These are phyloP conservation scores for Wickerhamiella siamensis DNA, from an alignment of 805 yeast genomes.

Conservation along the genomic window DNA sequence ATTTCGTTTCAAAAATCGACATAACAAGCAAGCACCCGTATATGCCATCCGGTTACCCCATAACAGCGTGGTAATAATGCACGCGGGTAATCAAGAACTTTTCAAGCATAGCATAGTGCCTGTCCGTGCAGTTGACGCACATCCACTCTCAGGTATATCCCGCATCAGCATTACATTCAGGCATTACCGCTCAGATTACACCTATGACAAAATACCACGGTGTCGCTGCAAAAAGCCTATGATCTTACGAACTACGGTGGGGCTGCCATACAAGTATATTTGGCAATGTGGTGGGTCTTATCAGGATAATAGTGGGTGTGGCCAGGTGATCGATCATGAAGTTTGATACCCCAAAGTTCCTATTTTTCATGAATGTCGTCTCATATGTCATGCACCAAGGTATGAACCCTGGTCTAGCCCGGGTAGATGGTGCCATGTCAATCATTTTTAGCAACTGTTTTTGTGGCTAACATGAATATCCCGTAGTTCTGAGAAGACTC, in stretches of 20 bases:
- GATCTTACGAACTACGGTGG: constrained; percentile 43
- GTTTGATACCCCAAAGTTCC: no score
- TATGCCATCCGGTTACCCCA: constrained; percentile 52
- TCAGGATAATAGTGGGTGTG: constrained; percentile 16
- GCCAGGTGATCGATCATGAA: constrained; percentile 5
- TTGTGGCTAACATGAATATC: no score
- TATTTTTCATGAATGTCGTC: background rate
- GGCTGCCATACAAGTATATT: constrained; percentile 35
- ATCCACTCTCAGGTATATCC: constrained; percentile 34
- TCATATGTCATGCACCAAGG: no score
- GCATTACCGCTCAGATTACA: constrained; percentile 32
- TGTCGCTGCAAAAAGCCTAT: constrained; percentile 34
- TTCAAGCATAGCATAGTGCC: constrained; percentile 53
- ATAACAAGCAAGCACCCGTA: constrained; percentile 24
- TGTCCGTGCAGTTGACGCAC: constrained; percentile 28
- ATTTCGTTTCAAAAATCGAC: constrained; percentile 36
- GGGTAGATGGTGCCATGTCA: no score
- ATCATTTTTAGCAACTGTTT: no score
- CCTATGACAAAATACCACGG: constrained; percentile 25
- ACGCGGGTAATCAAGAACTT: constrained; percentile 66
- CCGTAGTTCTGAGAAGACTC: no score
- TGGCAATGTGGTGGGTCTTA: constrained; percentile 46
- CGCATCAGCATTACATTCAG: constrained; percentile 58
- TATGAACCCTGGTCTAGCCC: no score
- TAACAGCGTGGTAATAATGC: constrained; percentile 57